A percentile compares a stretch with the other conserved stretches of the same genome.
Evolutionary conservation across 176 grass and related monocot species (phyloP).

Genomic region (Microstegium vimineum): DNA sequence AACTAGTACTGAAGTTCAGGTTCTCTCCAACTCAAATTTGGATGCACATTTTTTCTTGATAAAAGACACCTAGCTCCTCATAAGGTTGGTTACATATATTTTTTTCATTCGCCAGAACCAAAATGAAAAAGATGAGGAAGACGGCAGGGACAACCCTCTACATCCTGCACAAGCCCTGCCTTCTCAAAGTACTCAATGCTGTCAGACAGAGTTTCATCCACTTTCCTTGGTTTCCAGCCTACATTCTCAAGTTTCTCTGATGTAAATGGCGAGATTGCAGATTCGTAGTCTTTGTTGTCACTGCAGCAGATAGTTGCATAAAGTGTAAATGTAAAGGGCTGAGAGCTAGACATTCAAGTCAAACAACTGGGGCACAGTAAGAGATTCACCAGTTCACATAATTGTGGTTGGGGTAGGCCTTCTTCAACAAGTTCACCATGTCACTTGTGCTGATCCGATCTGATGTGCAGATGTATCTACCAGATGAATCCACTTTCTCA

Average conservation of each 20-base stretch:
- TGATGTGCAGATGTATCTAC: constrained; percentile 38
- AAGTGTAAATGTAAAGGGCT: background rate
- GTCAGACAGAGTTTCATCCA: constrained; percentile 30
- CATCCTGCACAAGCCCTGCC: constrained; percentile 29
- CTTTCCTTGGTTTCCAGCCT: constrained; percentile 35
- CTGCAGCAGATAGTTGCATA: background rate
- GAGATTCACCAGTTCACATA: constrained; percentile 15
- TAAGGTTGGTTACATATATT: too few relatives aligned
- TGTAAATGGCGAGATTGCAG: background rate
- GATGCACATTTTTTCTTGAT: too few relatives aligned
- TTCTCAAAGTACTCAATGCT: constrained; percentile 22
- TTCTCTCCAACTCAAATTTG: too few relatives aligned
- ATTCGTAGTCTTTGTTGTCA: background rate
- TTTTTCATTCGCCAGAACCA: background rate
- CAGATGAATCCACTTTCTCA: constrained; percentile 21
- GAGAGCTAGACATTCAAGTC: background rate
- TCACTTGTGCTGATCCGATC: background rate
- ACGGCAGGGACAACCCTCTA: background rate
- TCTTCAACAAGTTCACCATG: constrained; percentile 42
- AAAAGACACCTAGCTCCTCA: too few relatives aligned
- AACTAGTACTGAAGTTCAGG: too few relatives aligned
- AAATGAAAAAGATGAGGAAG: constrained; percentile 11
- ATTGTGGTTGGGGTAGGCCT: constrained; percentile 15
- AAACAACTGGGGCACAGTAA: background rate
- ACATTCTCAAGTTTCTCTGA: constrained; percentile 36